A percentile compares a stretch with the other conserved stretches of the same genome.
phyloP scores from a whole-genome alignment of 257 asterid genomes.

The Capsicum rhomboideum region DNA sequence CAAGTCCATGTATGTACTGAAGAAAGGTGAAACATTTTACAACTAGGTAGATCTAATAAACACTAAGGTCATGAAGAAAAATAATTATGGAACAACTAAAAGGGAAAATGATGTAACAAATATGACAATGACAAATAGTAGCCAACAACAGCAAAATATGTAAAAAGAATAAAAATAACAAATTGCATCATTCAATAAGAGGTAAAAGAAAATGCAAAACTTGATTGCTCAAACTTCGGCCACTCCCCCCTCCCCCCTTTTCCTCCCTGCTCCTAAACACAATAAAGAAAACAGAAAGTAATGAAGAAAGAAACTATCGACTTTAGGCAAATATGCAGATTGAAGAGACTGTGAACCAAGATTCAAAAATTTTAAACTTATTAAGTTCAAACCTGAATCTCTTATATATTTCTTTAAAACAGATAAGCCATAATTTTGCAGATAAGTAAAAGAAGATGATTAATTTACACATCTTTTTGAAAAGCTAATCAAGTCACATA shows the following conservation, averaged over 20 bases:
- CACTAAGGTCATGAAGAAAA: neutral
- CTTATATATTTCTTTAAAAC: neutral
- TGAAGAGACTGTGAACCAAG: neutral
- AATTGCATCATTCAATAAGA: neutral
- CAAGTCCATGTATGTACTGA: slow-evolving; percentile 89
- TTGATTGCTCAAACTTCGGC: neutral
- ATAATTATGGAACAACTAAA: neutral
- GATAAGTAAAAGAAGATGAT: neutral
- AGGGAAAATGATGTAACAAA: neutral
- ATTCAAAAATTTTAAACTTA: neutral
- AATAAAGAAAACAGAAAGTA: neutral
- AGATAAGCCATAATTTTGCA: neutral
- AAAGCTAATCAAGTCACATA: neutral
- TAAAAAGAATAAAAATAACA: neutral
- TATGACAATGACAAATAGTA: neutral
- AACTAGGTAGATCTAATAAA: neutral
- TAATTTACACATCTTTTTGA: neutral
- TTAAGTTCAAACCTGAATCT: neutral
- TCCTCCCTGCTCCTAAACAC: neutral
- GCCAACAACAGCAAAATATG: neutral
- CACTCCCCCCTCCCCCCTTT: neutral
- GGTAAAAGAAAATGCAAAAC: neutral
- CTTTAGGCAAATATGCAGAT: neutral
- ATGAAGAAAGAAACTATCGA: neutral
- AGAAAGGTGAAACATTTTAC: neutral